Base-by-base conservation (phyloP, 208 protist genomes). In the Herpetomonas samuelpessoai region DNA sequence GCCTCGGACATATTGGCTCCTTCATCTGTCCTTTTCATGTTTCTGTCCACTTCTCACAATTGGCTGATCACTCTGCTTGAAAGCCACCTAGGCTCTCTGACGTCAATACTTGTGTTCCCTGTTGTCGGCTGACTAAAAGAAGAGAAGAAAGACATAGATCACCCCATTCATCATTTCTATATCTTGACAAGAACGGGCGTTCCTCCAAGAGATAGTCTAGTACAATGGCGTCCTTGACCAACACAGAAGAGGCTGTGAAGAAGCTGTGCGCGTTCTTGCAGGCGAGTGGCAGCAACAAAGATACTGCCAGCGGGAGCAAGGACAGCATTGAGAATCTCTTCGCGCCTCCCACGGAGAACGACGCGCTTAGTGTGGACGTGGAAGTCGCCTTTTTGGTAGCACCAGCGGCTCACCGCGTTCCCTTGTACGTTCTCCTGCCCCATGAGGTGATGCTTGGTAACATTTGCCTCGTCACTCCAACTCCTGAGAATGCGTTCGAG, bases 401-500 rank as follows among this genome's bases (percentile, higher is more conserved):
- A 22, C 86, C 89, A 1, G 49, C 56, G 0, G 73, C 82, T 22
- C 86, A 96, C 57, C 86, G 89, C 51, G 89, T 96, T 29, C 89
- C 89, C 12, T 65, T 93, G 19, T 96, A 92, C 61, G 81, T 93
- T 25, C 46, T 57, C 22, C 55, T 93, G 45, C 89, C 89, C 7
- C 68, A 93, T 63, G 80, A 87, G 47, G 70, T 83, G 18, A 59
- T 79, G 30, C 63, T 53, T 41, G 89, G 89, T 21, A 81, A 71
- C 18, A 79, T 95, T 49, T 95, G 89, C 73, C 41, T 95, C 56
- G 81, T 95, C 55, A 95, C 89, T 9, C 74, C 76, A 9, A 70
- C 89, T 12, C 86, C 89, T 19, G 81, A 93, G 76, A 70, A 71
- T 19, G 62, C 76, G 49, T 95, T 79, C 70, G 90, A 93, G 71